These are phyloP conservation scores for Colletotrichum horii DNA, from an alignment of 2,329 filamentous ascomycete species.

Conservation along the genomic window DNA sequence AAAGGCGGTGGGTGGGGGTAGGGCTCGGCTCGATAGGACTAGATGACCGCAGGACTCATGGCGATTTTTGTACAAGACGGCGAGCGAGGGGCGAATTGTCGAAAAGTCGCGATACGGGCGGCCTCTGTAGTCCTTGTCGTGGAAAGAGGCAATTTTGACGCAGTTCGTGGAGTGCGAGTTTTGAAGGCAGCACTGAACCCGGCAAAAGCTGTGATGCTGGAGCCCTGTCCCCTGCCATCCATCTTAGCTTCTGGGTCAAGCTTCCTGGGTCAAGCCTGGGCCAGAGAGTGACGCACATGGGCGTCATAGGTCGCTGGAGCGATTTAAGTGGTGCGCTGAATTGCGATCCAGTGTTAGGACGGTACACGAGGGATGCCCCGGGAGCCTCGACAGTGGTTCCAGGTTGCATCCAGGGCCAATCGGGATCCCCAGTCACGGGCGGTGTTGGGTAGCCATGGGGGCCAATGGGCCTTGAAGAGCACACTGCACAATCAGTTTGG, in stretches of 20 bases:
- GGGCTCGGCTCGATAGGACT: not conserved
- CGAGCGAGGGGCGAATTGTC: not conserved
- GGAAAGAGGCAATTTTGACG: conserved; percentile 18
- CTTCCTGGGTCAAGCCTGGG: conserved; percentile 15
- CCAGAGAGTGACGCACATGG: conserved; percentile 9
- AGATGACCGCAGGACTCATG: not conserved
- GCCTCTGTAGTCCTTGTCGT: conserved; percentile 10
- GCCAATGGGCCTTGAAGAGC: not conserved
- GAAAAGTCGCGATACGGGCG: conserved; percentile 2
- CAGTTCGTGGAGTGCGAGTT: conserved; percentile 17
- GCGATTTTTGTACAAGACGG: not conserved
- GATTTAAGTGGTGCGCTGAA: conserved; percentile 13
- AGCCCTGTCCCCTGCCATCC: conserved; percentile 13
- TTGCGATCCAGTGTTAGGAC: conserved; percentile 6
- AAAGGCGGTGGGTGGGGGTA: not conserved
- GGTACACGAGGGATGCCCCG: not conserved
- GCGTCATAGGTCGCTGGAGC: conserved; percentile 13
- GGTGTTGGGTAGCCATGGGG: not conserved
- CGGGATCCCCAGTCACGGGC: not conserved
- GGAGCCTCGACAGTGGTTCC: not conserved
- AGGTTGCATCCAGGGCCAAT: not conserved
- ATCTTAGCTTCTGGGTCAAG: conserved; percentile 24
- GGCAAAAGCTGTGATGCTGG: conserved; percentile 3
- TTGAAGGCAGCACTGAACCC: not conserved
- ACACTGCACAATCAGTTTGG: not conserved